Percentiles rank a stretch among this genome's conserved stretches.
Conservation (phyloP, 148 eudicot genomes). For the Vaccinium vitisidaea region DNA sequence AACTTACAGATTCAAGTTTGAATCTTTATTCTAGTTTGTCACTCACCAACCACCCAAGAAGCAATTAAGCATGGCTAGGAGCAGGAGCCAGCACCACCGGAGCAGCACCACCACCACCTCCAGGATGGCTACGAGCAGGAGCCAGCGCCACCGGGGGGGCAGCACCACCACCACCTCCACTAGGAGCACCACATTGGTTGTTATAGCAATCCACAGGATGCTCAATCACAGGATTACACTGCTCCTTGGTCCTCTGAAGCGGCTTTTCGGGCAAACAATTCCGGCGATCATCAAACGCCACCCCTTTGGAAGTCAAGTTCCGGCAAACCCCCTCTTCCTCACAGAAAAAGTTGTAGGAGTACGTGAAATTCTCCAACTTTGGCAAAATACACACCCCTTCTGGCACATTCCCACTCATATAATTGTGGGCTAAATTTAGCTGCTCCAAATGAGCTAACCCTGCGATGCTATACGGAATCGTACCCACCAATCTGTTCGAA, state of each 20-base stretch:
- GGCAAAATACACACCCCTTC: slow-evolving; percentile 61
- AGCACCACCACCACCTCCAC: background rate
- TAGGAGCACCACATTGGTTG: slow-evolving; percentile 20
- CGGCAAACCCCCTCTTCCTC: slow-evolving; percentile 60
- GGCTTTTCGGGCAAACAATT: slow-evolving; percentile 66
- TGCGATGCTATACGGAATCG: slow-evolving; percentile 56
- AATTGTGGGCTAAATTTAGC: slow-evolving; percentile 59
- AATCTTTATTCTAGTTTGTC: slow-evolving; percentile 1
- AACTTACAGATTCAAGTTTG: slow-evolving; percentile 2
- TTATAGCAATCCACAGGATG: slow-evolving; percentile 59
- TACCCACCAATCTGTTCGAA: slow-evolving; percentile 48
- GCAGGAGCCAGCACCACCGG: background rate
- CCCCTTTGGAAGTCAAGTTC: slow-evolving; percentile 45
- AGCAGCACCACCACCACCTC: too few species aligned
- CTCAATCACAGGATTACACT: slow-evolving; percentile 44
- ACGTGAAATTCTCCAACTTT: slow-evolving; percentile 47
- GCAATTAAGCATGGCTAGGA: slow-evolving; percentile 8
- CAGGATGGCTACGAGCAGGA: background rate
- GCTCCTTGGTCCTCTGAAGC: slow-evolving; percentile 65
- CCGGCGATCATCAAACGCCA: slow-evolving; percentile 48
- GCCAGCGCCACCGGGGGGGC: background rate
- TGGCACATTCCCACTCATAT: slow-evolving; percentile 54
- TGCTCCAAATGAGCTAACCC: slow-evolving; percentile 57
- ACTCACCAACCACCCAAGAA: background rate
- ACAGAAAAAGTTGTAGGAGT: slow-evolving; percentile 62